phyloP scores from a whole-genome alignment of 2,329 filamentous ascomycete species.

The Penicillium sp. region DNA sequence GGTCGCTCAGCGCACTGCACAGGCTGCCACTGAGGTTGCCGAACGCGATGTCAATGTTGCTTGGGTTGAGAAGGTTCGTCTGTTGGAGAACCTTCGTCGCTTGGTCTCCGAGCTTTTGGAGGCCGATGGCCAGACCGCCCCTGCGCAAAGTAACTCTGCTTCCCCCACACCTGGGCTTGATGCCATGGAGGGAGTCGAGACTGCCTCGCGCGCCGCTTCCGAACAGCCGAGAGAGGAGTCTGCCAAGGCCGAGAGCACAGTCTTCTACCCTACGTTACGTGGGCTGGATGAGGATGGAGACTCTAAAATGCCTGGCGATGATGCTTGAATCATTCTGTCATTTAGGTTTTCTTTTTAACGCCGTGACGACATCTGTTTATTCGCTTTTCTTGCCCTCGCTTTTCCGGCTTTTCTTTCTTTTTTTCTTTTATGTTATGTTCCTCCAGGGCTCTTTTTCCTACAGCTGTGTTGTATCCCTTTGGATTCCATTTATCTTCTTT shows the following conservation, averaged over 20 bases:
- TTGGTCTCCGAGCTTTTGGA: slow-evolving; percentile 59
- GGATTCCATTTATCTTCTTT: slow-evolving; percentile 4
- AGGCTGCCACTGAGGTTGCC: slow-evolving; percentile 42
- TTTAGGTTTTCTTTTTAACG: slow-evolving; percentile 13
- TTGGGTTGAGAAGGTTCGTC: slow-evolving; percentile 67
- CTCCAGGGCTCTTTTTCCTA: background rate
- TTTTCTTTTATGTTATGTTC: background rate
- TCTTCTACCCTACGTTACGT: slow-evolving; percentile 36
- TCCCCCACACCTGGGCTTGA: slow-evolving; percentile 23
- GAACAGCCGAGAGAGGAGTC: slow-evolving; percentile 40
- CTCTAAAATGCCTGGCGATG: slow-evolving; percentile 36
- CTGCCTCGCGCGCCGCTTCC: slow-evolving; percentile 41
- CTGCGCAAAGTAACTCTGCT: slow-evolving; percentile 11
- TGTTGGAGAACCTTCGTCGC: slow-evolving; percentile 61
- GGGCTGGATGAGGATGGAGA: slow-evolving; percentile 38
- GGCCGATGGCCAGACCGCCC: slow-evolving; percentile 50
- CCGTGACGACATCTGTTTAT: slow-evolving; percentile 21
- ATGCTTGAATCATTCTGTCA: slow-evolving; percentile 13
- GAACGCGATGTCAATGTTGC: slow-evolving; percentile 50
- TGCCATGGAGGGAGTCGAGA: slow-evolving; percentile 39
- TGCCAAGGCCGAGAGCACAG: slow-evolving; percentile 22
- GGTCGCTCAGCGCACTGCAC: slow-evolving; percentile 36
- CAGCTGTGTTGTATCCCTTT: background rate
- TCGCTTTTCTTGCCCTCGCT: slow-evolving; percentile 5
- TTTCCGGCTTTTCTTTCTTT: slow-evolving; percentile 1